Conservation (phyloP, 2,329 filamentous ascomycete genomes). For the Trichoderma koningii region DNA sequence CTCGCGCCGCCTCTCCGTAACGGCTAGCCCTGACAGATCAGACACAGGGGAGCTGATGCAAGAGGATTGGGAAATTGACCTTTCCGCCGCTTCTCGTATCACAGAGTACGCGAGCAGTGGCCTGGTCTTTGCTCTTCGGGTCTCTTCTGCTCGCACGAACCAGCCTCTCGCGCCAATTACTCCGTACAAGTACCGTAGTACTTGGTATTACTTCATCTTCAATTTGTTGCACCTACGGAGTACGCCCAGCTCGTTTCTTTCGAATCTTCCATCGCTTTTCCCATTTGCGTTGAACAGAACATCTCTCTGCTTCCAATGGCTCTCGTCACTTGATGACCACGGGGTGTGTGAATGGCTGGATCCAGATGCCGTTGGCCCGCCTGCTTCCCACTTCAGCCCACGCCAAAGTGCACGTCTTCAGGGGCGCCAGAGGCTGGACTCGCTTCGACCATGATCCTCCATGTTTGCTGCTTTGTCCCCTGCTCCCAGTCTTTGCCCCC, state of each 20-base stretch:
- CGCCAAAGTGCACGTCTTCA: constrained; percentile 11
- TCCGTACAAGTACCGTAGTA: too few relatives aligned
- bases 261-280: background rate
- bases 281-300: background rate
- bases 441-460: constrained; percentile 22
- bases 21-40: constrained; percentile 23
- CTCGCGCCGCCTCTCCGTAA: constrained; percentile 26
- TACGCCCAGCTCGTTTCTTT: background rate
- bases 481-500: background rate
- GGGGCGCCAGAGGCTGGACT: constrained; percentile 25
- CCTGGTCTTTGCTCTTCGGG: background rate
- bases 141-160: background rate
- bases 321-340: constrained; percentile 22
- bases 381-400: constrained; percentile 24
- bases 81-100: constrained; percentile 9
- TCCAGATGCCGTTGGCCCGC: constrained; percentile 19
- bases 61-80: constrained; percentile 19
- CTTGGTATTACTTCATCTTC: background rate
- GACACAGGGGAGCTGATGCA: constrained; percentile 12
- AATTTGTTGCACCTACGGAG: background rate
- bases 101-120: constrained; percentile 5
- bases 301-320: background rate
- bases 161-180: background rate
- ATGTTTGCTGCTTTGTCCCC: constrained; percentile 3
- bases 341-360: constrained; percentile 22